phyloP scores from a whole-genome alignment of 1,284 basidiomycete genomes.

The Cryptococcus neoformans region DNA sequence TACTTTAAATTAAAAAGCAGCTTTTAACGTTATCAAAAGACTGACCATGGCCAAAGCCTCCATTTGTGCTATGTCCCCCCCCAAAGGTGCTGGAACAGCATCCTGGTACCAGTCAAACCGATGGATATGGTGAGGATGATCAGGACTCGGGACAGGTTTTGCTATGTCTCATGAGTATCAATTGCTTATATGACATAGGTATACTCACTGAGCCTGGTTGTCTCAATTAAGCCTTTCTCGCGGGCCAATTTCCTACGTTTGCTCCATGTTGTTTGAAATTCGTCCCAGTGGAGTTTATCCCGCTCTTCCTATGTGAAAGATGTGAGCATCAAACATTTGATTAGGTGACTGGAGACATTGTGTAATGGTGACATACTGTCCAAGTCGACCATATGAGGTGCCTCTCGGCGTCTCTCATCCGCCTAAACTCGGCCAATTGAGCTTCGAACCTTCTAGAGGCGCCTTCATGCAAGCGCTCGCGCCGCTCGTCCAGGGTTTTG shows the following conservation, averaged over 20 bases:
- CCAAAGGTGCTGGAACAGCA: not conserved
- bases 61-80: not conserved
- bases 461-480: slow-evolving; percentile 43
- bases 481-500: slow-evolving; percentile 36
- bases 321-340: not conserved
- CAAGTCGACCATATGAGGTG: slow-evolving; percentile 54
- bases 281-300: slow-evolving; percentile 49
- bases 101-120: not conserved
- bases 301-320: slow-evolving; percentile 32
- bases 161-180: not conserved
- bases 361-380: slow-evolving; percentile 40
- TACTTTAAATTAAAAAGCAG: not conserved
- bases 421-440: slow-evolving; percentile 48
- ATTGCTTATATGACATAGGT: too few species aligned
- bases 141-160: not conserved
- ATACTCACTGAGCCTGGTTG: slow-evolving; percentile 33
- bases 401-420: slow-evolving; percentile 47
- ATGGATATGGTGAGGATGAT: not conserved
- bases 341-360: not conserved
- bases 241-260: slow-evolving; percentile 54
- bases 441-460: slow-evolving; percentile 45
- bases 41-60: not conserved
- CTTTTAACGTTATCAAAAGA: not conserved
- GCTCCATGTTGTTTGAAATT: slow-evolving; percentile 53
- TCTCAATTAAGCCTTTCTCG: slow-evolving; percentile 55